These are phyloP conservation scores for Podospora appendiculata DNA, from an alignment of 495 filamentous ascomycete genomes.

Conservation along the genomic window DNA sequence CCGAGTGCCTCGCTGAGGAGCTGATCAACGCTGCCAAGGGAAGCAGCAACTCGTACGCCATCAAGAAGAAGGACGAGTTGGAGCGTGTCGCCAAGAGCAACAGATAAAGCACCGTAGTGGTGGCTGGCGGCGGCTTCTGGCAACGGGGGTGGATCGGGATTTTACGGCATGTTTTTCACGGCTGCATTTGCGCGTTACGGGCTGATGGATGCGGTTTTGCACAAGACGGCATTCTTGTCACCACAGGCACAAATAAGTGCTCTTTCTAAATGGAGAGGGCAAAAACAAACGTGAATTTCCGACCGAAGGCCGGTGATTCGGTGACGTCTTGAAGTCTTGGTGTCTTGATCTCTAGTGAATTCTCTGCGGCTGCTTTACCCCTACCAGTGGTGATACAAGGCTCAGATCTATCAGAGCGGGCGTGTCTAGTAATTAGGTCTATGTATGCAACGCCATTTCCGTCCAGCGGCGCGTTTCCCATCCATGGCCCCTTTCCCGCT, in stretches of 20 bases:
- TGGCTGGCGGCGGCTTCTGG: slow-evolving; percentile 19
- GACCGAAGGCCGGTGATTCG: background rate
- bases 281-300: slow-evolving; percentile 1
- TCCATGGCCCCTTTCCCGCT: too few relatives aligned
- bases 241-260: slow-evolving; percentile 36
- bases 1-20: slow-evolving; percentile 98
- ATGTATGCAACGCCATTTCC: too few relatives aligned
- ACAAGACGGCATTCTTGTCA: slow-evolving; percentile 39
- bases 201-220: slow-evolving; percentile 34
- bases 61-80: slow-evolving; percentile 99
- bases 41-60: slow-evolving; percentile 98
- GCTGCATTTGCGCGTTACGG: slow-evolving; percentile 44
- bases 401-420: too few relatives aligned
- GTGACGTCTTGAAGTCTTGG: too few relatives aligned
- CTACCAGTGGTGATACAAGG: too few relatives aligned
- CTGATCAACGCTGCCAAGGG: slow-evolving; percentile 99
- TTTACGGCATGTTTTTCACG: slow-evolving; percentile 39
- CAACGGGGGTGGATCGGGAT: slow-evolving; percentile 19
- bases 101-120: slow-evolving; percentile 60
- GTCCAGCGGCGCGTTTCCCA: too few relatives aligned
- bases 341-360: too few relatives aligned
- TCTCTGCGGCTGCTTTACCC: too few relatives aligned
- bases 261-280: slow-evolving; percentile 20
- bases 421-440: too few relatives aligned
- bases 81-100: slow-evolving; percentile 99